Base-by-base conservation (phyloP, 371 early-diverging fungal species). In the Mucor saturninus region DNA sequence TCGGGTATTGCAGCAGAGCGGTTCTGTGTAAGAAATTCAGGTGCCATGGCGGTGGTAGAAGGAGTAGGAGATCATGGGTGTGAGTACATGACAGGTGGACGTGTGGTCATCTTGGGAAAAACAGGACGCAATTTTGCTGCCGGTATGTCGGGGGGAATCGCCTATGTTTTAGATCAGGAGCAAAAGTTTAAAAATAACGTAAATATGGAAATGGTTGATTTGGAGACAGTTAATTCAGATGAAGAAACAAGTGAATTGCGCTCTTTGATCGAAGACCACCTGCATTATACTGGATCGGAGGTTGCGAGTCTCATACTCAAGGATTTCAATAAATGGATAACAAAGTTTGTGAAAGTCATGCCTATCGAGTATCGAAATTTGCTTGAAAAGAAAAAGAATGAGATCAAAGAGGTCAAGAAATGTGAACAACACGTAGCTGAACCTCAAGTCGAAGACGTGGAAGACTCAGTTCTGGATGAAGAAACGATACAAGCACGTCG, bases 61-160 rank as follows among this genome's bases (percentile, higher is more conserved):
- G 98, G 98, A 62, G 90, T 93, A 11, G 97, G 98, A 60, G 98
- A 98, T 80, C 98, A 98, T 75, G 98, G 97, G 48, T 97, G 97
- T 79, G 98, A 98, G 83, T 98, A 98, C 83, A 97, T 97, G 97
- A 97, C 97, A 9, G 97, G 95, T 42, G 97, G 96, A 39, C 84
- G 93, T 15, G 91, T 89, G 15, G 84, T 96, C 31, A 87, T 95
- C 35, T 77, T 97, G 4, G 97, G 96, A 56, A 56, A 66, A 26
- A 90, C 91, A 7, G 97, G 97, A 4, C 89, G 94, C 65, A 97
- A 97, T 84, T 96, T 97, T 83, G 97, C 95, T n/a, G 96, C 92
- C 4, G 91, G 97, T 66, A 97, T 97, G 97, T 88, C 88, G 56
- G 97, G 97, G 38, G 97, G 97, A 62, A 89, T 95, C 61, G 95